Percentiles rank a stretch among this genome's conserved stretches.
Conservation (phyloP, 805 yeast genomes). For the Pichia eremophila region DNA sequence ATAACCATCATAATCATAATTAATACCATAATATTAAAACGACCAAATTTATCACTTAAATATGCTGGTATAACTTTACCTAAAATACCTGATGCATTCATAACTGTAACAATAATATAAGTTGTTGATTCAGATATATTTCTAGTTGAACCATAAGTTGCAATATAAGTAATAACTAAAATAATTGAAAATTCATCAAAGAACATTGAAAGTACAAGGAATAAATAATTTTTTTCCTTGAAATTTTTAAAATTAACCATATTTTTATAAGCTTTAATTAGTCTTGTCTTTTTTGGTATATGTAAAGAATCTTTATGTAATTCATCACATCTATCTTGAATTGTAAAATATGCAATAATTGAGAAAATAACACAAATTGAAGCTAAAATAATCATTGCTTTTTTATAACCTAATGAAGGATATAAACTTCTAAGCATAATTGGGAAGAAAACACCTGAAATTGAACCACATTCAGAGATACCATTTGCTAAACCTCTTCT, state of each 20-base stretch:
- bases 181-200: slow-evolving; percentile 41
- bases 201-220: slow-evolving; percentile 33
- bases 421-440: slow-evolving; percentile 42
- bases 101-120: slow-evolving; percentile 38
- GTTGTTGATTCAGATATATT: slow-evolving; percentile 36
- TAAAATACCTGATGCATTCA: slow-evolving; percentile 37
- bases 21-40: slow-evolving; percentile 42
- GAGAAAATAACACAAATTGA: slow-evolving; percentile 36
- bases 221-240: slow-evolving; percentile 28
- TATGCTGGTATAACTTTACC: slow-evolving; percentile 25
- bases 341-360: slow-evolving; percentile 27
- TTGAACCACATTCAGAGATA: slow-evolving; percentile 40
- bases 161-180: slow-evolving; percentile 39
- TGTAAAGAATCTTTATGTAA: slow-evolving; percentile 15
- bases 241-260: slow-evolving; percentile 33
- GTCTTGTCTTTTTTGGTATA: slow-evolving; percentile 10
- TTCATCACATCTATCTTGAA: slow-evolving; percentile 33
- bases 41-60: slow-evolving; percentile 32
- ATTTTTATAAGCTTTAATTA: slow-evolving; percentile 13
- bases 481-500: slow-evolving; percentile 52
- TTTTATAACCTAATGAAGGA: slow-evolving; percentile 39
- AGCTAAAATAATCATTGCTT: slow-evolving; percentile 47
- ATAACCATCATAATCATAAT: slow-evolving; percentile 38
- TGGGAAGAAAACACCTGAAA: slow-evolving; percentile 47
- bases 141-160: slow-evolving; percentile 43